Evolutionary conservation across 202 grass and related monocot species (phyloP), one percentile per base, ranked within the genome.

Genomic region (Saccharum hybrid): DNA sequence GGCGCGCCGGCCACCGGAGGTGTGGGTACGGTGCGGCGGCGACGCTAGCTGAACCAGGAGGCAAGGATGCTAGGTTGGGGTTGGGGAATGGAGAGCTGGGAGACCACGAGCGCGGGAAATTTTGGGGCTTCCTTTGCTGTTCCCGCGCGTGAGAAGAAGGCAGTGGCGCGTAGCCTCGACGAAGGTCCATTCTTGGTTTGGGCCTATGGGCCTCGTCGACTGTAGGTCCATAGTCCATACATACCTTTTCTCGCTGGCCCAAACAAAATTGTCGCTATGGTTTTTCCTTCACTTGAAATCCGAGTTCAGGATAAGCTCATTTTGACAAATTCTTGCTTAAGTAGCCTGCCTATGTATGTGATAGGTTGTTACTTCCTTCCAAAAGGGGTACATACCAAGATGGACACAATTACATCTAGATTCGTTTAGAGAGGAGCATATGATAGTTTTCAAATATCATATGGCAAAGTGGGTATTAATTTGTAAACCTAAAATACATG

Each of bases 41-140:
- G 68, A 23, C 74, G 30, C 59, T 56, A 48, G 19, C 34, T 70
- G 74, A 71, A 69, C 68, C 64, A 36, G 26, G 65, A 45, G 64
- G 34, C 42, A 66, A 16, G 7, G 61, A 31, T 46, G 19, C 19
- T n/a, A 2, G 22, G 59, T 26, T 15, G 36, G 66, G 40, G 4
- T 37, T 36, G 41, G 70, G 63, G 56, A 23, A 60, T 10, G 52
- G 56, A 60, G 8, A 23, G 2, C n/a, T 22, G 8, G 56, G 56
- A 23, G n/a, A 26, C 8, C 36, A 19, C 10, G 12, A 34, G 28
- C 57, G 82, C 82, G 82, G 78, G 87, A 81, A 81, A 72, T 4
- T 72, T 72, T 15, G 36, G 72, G 45, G 31, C 11, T 30, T 49
- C 10, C 66, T 23, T 3, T 1, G 33, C 26, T 78, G 18, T 57